Evolutionary conservation across 1,284 basidiomycete species (phyloP).

Genomic region (Ceratobasidium sp.): DNA sequence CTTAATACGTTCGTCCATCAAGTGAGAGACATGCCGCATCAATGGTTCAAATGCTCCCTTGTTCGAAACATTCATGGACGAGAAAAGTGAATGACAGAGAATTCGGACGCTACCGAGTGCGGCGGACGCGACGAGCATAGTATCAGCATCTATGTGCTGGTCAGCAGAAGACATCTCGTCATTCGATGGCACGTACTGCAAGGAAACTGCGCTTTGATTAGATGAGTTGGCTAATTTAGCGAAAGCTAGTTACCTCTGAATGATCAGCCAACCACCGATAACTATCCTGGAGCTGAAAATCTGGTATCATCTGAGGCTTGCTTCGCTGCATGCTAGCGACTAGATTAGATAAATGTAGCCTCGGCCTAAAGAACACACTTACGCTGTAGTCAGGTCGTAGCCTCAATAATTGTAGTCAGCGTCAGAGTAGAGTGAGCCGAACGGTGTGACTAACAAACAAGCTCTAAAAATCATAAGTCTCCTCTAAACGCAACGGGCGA

Average conservation of each 20-base stretch:
- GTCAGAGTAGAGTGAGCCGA: not conserved
- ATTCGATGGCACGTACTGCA: conserved; percentile 5
- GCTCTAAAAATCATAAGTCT: not conserved
- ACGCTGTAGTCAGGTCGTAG: conserved; percentile 31
- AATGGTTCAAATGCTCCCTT: conserved; percentile 5
- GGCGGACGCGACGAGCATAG: conserved; percentile 1
- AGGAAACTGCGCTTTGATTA: conserved; percentile 4
- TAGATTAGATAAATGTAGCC: not conserved
- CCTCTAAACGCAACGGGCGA: not conserved
- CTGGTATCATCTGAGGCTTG: conserved; percentile 28
- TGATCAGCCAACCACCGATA: conserved; percentile 14
- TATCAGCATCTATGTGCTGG: conserved; percentile 18
- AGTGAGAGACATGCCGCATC: not conserved
- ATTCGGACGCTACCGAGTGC: conserved; percentile 11
- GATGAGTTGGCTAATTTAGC: not conserved
- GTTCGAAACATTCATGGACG: not conserved
- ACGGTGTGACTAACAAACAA: conserved; percentile 4
- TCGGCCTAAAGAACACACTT: not conserved
- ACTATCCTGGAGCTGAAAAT: not conserved
- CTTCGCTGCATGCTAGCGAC: conserved; percentile 11
- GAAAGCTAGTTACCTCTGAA: not conserved
- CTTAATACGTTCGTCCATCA: not conserved
- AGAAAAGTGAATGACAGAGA: conserved; percentile 19
- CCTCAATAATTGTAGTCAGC: not conserved
- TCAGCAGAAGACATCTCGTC: not conserved